Evolutionary conservation across 2,329 filamentous ascomycete genomes (phyloP).

Genomic region (Xylariales sp.): DNA sequence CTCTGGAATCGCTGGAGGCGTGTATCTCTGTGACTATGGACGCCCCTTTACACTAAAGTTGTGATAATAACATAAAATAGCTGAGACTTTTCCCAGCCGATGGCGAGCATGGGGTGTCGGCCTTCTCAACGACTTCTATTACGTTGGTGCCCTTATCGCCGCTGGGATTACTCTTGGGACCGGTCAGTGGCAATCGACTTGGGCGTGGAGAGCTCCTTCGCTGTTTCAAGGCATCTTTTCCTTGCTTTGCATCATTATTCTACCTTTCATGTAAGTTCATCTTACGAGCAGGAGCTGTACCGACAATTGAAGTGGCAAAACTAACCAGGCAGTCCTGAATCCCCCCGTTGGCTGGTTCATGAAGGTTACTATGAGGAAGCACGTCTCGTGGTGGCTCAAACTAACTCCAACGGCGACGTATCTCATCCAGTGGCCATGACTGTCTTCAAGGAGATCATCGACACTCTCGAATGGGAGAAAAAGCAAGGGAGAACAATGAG

Average conservation of each 20-base stretch:
- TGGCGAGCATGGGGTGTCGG: constrained; percentile 32
- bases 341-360: constrained; percentile 38
- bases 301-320: no score
- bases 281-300: not conserved
- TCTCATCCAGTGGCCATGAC: constrained; percentile 31
- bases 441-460: constrained; percentile 38
- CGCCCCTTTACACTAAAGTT: no score
- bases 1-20: constrained; percentile 37
- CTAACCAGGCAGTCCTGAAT: constrained; percentile 37
- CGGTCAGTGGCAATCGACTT: constrained; percentile 35
- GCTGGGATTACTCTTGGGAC: constrained; percentile 41
- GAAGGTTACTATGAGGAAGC: constrained; percentile 35
- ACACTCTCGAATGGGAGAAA: constrained; percentile 41
- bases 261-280: constrained; percentile 33
- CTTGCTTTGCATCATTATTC: constrained; percentile 33
- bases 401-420: constrained; percentile 35
- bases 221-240: constrained; percentile 35
- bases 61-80: no score
- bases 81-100: constrained; percentile 41
- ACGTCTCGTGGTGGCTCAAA: constrained; percentile 32
- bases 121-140: constrained; percentile 24
- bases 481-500: constrained; percentile 32
- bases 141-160: constrained; percentile 35
- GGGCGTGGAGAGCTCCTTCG: constrained; percentile 41
- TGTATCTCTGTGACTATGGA: no score